A percentile compares a stretch with the other conserved stretches of the same genome.
Evolutionary conservation across 73 alveolate species (phyloP).

Genomic region (Breviolum minutum): DNA sequence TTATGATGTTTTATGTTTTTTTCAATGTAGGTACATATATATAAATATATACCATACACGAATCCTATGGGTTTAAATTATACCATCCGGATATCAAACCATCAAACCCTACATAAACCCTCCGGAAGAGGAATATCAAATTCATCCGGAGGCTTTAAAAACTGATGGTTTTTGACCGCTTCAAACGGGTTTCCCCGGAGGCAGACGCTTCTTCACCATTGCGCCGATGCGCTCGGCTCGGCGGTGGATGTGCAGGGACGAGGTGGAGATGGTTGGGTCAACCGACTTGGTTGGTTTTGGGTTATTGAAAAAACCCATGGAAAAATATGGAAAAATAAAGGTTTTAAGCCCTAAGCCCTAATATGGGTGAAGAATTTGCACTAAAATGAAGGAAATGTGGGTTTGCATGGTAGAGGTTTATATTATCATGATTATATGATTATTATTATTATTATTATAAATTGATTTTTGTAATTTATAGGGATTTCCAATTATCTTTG

Average conservation of each 20-base stretch:
- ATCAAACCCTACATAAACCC: too few species aligned
- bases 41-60: background rate
- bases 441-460: too few species aligned
- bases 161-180: too few species aligned
- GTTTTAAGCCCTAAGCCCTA: background rate
- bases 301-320: background rate
- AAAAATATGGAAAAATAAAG: background rate
- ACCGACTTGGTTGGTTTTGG: background rate
- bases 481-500: too few species aligned
- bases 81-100: too few species aligned
- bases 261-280: background rate
- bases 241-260: background rate
- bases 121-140: too few species aligned
- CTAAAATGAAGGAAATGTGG: background rate
- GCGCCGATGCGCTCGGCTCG: constrained; percentile 68
- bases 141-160: too few species aligned
- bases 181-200: background rate
- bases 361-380: background rate
- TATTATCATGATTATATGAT: too few species aligned
- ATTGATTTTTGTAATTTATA: too few species aligned
- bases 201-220: constrained; percentile 82
- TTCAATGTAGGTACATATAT: background rate
- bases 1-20: too few species aligned
- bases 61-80: too few species aligned
- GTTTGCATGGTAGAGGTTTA: too few species aligned